Base-by-base conservation (phyloP, 441 rosid species). In the Viola pubescens region DNA sequence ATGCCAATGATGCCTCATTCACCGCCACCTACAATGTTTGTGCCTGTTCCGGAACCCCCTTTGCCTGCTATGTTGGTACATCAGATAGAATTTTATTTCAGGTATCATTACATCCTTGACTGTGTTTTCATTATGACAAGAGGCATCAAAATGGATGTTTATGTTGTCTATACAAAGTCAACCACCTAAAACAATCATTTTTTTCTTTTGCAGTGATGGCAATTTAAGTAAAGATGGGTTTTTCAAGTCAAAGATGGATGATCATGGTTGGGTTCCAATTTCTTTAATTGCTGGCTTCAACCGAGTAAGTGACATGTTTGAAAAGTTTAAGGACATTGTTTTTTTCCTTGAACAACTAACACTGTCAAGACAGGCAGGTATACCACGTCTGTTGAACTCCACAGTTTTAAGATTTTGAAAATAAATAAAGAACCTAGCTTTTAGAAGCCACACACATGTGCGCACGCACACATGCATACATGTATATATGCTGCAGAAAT, bases 71-170 rank as follows among this genome's bases (percentile, higher is more conserved):
- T 59, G 69, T 70, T 91, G 62, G 70, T 78, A 63, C 69, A 62
- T 41, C 98, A 91, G 70, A 87, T 91, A 70, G 89, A 88, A 48
- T 91, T 78, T 69, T 85, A 85, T 74, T 85, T 91, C 88, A 89
- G 98, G 98, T 87, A 73, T 54, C 46, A n/a, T 49, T 10, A 51
- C 34, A 4, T 54, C 26, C 52, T 59, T 67, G 46, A 16, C 7
- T 59, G 50, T 42, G 47, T 56, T 68, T 1, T 44, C 9, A 43
- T 64, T 9, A 46, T 68, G 13, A 54, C 14, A 45, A 59, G 26
- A 9, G 11, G 64, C 62, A 26, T 46, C 55, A 41, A 13, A 50
- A 50, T 40, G 52, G 42, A 8, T 66, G 37, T 40, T 38, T 48
- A 7, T 49, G n/a, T 60, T 62, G 26, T 50, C 10, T 62, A 61